These are phyloP conservation scores for Vitis hybrid DNA, from an alignment of 177 flowering plant species.

Conservation along the genomic window DNA sequence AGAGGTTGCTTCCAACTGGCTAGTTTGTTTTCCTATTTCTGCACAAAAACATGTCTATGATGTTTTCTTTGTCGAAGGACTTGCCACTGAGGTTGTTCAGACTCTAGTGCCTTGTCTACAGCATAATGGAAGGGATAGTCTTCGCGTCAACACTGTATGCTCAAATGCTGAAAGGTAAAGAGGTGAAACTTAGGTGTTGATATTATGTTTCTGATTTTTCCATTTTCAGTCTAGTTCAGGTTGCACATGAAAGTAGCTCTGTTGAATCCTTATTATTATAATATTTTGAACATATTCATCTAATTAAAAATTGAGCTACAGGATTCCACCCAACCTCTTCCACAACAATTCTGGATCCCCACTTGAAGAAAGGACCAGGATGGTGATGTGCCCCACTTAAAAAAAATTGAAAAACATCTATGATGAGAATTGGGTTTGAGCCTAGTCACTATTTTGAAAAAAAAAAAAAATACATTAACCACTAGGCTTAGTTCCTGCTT, in stretches of 20 bases:
- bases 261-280: no score
- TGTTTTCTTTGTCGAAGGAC: constrained; percentile 72
- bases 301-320: no score
- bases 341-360: no score
- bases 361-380: no score
- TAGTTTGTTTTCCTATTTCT: constrained; percentile 78
- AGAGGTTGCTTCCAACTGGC: constrained; percentile 91
- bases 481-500: no score
- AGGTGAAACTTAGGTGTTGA: neutral
- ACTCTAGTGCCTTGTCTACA: constrained; percentile 66
- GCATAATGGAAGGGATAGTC: constrained; percentile 28
- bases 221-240: neutral
- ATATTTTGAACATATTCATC: no score
- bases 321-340: neutral
- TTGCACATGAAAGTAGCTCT: no score
- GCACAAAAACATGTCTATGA: constrained; percentile 73
- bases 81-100: constrained; percentile 65
- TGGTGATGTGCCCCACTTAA: no score
- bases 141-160: constrained; percentile 42
- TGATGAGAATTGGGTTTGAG: no score
- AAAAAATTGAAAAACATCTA: no score
- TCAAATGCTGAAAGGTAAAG: constrained; percentile 83
- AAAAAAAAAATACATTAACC: no score
- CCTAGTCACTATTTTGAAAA: no score
- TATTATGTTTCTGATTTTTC: neutral